phyloP scores from a whole-genome alignment of 768 basidiomycete genomes.

The Xanthoconium stramineum region DNA sequence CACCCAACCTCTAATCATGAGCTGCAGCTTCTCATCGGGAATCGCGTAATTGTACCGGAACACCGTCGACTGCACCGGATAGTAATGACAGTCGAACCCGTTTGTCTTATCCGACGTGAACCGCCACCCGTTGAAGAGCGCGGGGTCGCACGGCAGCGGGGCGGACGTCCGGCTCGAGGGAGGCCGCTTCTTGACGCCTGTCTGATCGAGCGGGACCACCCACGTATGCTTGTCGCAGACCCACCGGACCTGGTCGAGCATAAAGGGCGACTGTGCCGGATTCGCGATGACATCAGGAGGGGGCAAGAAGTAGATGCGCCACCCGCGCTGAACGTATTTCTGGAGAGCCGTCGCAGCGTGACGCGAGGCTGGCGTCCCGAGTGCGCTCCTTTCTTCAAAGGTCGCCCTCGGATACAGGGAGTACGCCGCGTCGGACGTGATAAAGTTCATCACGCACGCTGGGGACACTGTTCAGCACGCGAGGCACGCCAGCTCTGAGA shows the following conservation, averaged over 20 bases:
- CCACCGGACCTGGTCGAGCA: conserved; percentile 23
- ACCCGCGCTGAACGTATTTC: conserved; percentile 41
- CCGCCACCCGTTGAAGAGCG: conserved; percentile 19
- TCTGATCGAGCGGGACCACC: not conserved
- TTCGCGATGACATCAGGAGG: not conserved
- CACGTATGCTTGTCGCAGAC: conserved; percentile 28
- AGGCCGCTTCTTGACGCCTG: not conserved
- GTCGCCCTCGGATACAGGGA: conserved; percentile 42
- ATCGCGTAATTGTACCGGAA: conserved; percentile 28
- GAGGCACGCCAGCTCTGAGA: not conserved
- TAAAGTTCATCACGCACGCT: conserved; percentile 34
- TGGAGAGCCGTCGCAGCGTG: conserved; percentile 7
- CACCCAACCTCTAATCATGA: conserved; percentile 5
- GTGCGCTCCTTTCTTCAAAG: conserved; percentile 31
- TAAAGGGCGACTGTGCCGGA: not conserved
- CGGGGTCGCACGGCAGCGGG: not conserved
- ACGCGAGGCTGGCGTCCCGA: conserved; percentile 16
- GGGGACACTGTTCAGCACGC: no score
- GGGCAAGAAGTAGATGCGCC: conserved; percentile 10
- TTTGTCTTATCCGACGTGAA: not conserved
- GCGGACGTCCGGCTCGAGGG: not conserved
- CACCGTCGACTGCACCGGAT: conserved; percentile 14
- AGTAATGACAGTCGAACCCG: not conserved
- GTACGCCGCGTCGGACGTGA: conserved; percentile 40
- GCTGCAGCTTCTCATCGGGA: conserved; percentile 4